Conservation (phyloP, 768 basidiomycete genomes). For the Hygrophoropsis aurantiaca region DNA sequence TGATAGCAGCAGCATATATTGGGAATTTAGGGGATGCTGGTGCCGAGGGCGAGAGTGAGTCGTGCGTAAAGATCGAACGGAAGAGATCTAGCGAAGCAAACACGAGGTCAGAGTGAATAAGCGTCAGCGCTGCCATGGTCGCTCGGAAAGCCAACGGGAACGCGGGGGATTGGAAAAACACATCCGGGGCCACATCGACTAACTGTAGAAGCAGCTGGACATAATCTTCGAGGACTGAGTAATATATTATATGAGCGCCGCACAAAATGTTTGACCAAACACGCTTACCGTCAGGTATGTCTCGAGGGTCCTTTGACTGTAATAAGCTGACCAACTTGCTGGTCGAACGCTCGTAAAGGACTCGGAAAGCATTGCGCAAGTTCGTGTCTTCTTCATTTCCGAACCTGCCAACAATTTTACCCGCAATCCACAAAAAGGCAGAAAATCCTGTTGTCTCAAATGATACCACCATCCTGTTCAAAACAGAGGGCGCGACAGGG, state of each 20-base stretch:
- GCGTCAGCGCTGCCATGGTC: slow-evolving; percentile 73
- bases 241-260: slow-evolving; percentile 4
- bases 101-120: slow-evolving; percentile 80
- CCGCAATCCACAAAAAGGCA: slow-evolving; percentile 92
- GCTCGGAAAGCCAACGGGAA: slow-evolving; percentile 80
- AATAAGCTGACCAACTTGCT: slow-evolving; percentile 67
- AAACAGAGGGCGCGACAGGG: slow-evolving; percentile 65
- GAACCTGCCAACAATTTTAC: slow-evolving; percentile 80
- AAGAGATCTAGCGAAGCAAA: slow-evolving; percentile 83
- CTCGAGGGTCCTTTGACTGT: slow-evolving; percentile 63
- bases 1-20: slow-evolving; percentile 62
- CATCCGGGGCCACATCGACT: slow-evolving; percentile 64
- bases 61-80: slow-evolving; percentile 72
- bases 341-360: slow-evolving; percentile 75
- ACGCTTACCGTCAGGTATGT: slow-evolving; percentile 84
- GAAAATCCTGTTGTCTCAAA: slow-evolving; percentile 83
- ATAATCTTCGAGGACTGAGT: slow-evolving; percentile 90
- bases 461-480: slow-evolving; percentile 71
- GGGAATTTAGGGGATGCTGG: slow-evolving; percentile 59
- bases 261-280: background rate
- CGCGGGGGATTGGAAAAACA: slow-evolving; percentile 75
- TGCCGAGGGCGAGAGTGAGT: slow-evolving; percentile 54
- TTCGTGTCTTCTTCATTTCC: slow-evolving; percentile 60
- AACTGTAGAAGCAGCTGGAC: slow-evolving; percentile 75
- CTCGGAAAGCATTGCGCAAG: slow-evolving; percentile 57